These are phyloP conservation scores for Irpex lacteus DNA, from an alignment of 1,284 basidiomycete species.

Conservation along the genomic window DNA sequence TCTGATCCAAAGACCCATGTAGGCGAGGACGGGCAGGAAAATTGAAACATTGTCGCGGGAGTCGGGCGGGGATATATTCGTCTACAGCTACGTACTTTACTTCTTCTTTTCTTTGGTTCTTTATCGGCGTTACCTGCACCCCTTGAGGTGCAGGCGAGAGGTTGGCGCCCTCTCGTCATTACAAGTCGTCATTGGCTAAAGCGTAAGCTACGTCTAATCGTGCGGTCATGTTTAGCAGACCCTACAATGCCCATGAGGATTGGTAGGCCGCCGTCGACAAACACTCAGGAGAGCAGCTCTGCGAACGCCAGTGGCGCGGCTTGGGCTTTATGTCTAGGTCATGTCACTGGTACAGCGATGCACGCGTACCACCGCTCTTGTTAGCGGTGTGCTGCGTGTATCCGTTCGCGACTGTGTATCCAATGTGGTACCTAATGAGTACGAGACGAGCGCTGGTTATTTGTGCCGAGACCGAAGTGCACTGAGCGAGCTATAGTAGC, in stretches of 20 bases:
- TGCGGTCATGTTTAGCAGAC: neutral
- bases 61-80: constrained; percentile 4
- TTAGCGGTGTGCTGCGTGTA: neutral
- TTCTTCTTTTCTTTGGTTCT: neutral
- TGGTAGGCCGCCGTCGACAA: neutral
- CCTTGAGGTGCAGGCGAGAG: constrained; percentile 1
- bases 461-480: neutral
- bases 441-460: neutral
- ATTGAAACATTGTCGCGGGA: constrained; percentile 10
- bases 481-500: neutral
- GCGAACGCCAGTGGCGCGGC: neutral
- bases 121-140: neutral
- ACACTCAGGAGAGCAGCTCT: neutral
- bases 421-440: neutral
- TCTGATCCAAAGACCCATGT: constrained; percentile 13
- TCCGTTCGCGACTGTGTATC: neutral
- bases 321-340: neutral
- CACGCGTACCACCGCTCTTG: neutral
- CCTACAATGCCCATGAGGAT: neutral
- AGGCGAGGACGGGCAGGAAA: neutral
- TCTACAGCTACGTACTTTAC: constrained; percentile 9
- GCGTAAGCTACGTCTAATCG: neutral
- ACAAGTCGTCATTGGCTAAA: neutral
- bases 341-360: neutral
- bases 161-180: constrained; percentile 4